phyloP scores from a whole-genome alignment of 148 eudicot genomes.

The Fagopyrum tataricum region DNA sequence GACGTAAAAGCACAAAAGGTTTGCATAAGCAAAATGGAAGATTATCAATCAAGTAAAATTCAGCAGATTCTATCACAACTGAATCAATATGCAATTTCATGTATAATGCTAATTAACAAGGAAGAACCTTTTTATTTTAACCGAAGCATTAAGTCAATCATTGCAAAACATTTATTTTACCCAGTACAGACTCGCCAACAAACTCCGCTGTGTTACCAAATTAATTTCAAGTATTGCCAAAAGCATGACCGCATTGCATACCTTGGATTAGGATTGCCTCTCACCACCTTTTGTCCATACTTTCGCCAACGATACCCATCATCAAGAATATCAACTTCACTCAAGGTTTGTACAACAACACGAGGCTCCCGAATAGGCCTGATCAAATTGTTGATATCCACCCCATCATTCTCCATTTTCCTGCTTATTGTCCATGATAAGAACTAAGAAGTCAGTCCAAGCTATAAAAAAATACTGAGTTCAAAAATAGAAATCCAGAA shows the following conservation, averaged over 20 bases:
- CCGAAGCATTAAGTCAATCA: too few species aligned
- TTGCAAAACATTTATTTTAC: too few species aligned
- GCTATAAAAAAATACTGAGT: too few species aligned
- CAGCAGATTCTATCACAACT: neutral
- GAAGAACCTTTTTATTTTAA: too few species aligned
- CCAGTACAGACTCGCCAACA: too few species aligned
- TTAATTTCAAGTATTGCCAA: neutral
- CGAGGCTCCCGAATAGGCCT: conserved; percentile 97
- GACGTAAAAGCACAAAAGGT: neutral
- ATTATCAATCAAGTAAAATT: neutral
- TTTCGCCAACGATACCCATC: conserved; percentile 99
- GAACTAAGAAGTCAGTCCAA: too few species aligned
- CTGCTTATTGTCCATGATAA: conserved; percentile 25
- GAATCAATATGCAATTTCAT: too few species aligned
- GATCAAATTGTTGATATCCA: conserved; percentile 71
- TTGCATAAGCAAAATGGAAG: neutral
- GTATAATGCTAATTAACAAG: too few species aligned
- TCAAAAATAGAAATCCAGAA: neutral
- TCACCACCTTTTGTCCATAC: conserved; percentile 97
- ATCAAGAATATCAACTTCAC: conserved; percentile 95
- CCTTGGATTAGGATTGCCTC: conserved; percentile 98
- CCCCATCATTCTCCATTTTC: conserved; percentile 62
- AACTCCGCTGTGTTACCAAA: too few species aligned
- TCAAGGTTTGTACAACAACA: conserved; percentile 87
- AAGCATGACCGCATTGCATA: conserved; percentile 19